phyloP scores from a whole-genome alignment of 106 monocot genomes.

The Dioscorea dumetorum region DNA sequence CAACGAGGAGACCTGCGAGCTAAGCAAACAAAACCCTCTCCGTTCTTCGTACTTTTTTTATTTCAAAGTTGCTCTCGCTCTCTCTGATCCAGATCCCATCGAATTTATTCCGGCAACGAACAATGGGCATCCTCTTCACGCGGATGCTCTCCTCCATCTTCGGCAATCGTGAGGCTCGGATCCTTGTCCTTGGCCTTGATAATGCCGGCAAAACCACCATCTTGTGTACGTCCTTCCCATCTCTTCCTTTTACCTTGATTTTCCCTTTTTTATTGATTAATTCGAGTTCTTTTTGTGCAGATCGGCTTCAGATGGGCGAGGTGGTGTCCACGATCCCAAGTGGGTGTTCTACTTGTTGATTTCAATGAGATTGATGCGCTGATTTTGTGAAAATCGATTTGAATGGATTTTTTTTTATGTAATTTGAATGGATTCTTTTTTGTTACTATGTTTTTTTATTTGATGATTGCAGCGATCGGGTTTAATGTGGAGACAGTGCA shows the following conservation, averaged over 20 bases:
- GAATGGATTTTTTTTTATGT: too few relatives aligned
- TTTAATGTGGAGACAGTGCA: conserved; percentile 99
- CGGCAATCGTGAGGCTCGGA: conserved; percentile 93
- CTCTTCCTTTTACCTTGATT: neutral
- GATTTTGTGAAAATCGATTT: too few relatives aligned
- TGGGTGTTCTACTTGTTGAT: conserved; percentile 21
- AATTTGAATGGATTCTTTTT: neutral
- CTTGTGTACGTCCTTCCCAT: conserved; percentile 33
- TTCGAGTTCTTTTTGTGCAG: conserved; percentile 23
- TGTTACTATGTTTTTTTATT: too few relatives aligned
- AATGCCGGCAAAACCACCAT: conserved; percentile 99
- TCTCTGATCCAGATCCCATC: too few relatives aligned
- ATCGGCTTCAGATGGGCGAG: conserved; percentile 99
- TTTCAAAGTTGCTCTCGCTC: too few relatives aligned
- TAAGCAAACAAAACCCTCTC: too few relatives aligned
- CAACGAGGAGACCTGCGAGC: too few relatives aligned
- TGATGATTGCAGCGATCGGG: conserved; percentile 62
- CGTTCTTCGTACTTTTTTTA: too few relatives aligned
- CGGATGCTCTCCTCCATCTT: conserved; percentile 86
- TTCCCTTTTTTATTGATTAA: neutral
- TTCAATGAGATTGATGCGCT: neutral
- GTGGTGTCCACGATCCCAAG: conserved; percentile 97
- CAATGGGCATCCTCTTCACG: conserved; percentile 95
- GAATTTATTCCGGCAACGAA: neutral
- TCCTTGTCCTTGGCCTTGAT: conserved; percentile 99